Conservation (phyloP, 2,329 filamentous ascomycete genomes). For the Cytospora chrysosperma region DNA sequence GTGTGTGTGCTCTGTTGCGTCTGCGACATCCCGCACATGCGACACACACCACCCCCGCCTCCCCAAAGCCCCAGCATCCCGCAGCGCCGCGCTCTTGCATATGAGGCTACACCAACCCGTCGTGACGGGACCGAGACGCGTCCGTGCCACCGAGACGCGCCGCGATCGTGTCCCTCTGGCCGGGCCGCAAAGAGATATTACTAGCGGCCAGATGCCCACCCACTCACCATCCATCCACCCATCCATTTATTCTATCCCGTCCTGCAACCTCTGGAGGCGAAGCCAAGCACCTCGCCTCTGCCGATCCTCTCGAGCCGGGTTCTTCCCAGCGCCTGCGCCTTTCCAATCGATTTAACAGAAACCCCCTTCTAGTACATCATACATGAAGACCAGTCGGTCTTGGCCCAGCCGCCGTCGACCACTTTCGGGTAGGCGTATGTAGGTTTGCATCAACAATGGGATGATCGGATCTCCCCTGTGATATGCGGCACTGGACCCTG, state of each 20-base stretch:
- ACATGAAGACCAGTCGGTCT: slow-evolving; percentile 2
- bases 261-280: slow-evolving; percentile 1
- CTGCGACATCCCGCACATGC: neutral
- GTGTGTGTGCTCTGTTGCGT: neutral
- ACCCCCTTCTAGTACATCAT: neutral
- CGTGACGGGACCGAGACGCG: slow-evolving; percentile 5
- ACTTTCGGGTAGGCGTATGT: neutral
- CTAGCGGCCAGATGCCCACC: neutral
- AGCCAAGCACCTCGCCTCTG: too few relatives aligned
- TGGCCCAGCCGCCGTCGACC: neutral
- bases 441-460: neutral
- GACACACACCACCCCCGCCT: neutral
- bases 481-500: neutral
- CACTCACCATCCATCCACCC: too few relatives aligned
- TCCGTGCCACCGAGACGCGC: slow-evolving; percentile 9
- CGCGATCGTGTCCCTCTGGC: neutral
- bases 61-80: neutral
- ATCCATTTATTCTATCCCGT: neutral
- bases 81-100: slow-evolving; percentile 8
- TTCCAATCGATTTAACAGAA: slow-evolving; percentile 13
- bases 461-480: neutral
- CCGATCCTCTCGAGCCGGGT: slow-evolving; percentile 4
- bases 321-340: slow-evolving; percentile 17
- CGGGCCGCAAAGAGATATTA: neutral
- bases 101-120: neutral